Evolutionary conservation across 495 filamentous ascomycete species (phyloP), one percentile per base, ranked within the genome.

Genomic region (Xylaria telfairii): DNA sequence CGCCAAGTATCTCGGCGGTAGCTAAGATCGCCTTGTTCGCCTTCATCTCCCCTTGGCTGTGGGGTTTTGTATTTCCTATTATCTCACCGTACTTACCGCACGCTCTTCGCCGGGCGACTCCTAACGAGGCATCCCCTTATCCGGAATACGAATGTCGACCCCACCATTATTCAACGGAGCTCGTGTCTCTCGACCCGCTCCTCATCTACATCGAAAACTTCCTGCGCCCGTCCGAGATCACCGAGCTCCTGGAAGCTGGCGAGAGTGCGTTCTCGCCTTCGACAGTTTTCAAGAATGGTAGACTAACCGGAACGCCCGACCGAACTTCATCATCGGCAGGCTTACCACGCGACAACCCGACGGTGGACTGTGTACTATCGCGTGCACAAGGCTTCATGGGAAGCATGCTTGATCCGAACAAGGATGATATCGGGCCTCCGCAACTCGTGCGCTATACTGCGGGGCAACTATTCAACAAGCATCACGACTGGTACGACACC

Each of bases 401-500:
- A 28, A 80, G 80, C 4, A 81, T 83, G 81, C 28, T 85, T 8
- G 75, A 81, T 19, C 76, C 82, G 34, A 75, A 77, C 5, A 81
- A 79, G 73, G 81, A 85, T 71, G 82, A 85, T 67, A 83, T 86
- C 75, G 84, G 84, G 0, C 79, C 81, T 0, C 81, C 84, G 32
- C 85, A 87, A 72, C 75, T 87, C n/a, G 85, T 87, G 34, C 80
- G 81, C 15, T 87, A 87, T 71, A 76, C 76, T 1, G 67, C 77
- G 1, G 84, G 82, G 0, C 79, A 86, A 67, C 73, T 74, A 10
- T 86, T 85, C 78, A 83, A 85, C 68, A 68, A 78, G 6, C 85
- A 85, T 65, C 80, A 82, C 56, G 84, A 87, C 76, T 86, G 84
- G 85, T 86, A 79, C 69, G 76, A 77, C n/a, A 72, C 65, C 44